Base-by-base conservation (phyloP, 2,329 filamentous ascomycete genomes). In the Neopestalotiopsis sp. region DNA sequence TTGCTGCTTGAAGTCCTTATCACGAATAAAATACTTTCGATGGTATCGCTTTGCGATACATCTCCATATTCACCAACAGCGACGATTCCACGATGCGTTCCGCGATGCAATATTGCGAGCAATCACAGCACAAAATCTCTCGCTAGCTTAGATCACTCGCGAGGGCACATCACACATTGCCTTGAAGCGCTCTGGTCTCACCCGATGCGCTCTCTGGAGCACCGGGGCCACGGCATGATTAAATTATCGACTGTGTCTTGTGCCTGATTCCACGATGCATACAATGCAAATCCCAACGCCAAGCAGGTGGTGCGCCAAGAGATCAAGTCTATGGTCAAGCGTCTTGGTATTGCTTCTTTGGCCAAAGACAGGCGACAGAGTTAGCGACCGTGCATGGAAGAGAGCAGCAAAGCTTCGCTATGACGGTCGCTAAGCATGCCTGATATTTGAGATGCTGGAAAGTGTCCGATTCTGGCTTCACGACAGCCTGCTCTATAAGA, bases 1-100 rank as follows among this genome's bases (percentile, higher is more conserved):
- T 77, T 32, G 73, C 74, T 34, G 77, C 77, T 2, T 78, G 72
- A 65, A 49, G 14, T 45, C 17, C n/a, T 52, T 10, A 28, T 52
- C n/a, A 62, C 7, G 12, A 28, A 52, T n/a, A 52, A 4, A 12
- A n/a, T 9, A 17, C n/a, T 20, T 10, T 52, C 20, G 17, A 52
- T 9, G 17, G 17, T 24, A n/a, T 52, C 17, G 7, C 9, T 49
- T 14, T 49, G 42, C 14, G 42, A 49, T 14, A 6, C n/a, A 14
- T 49, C 13, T n/a, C 14, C 45, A 52, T 52, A n/a, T 3, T n/a
- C 9, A 52, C 45, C 45, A 52, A 52, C 14, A 6, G 20, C 45
- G 9, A n/a, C 14, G 45, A 52, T 24, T 52, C 34, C 10, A 38
- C 10, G 34, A 38, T 38, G 34, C 34, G 5, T 38, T 38, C 6